These are phyloP conservation scores for Solanum arcanum DNA, from an alignment of 257 asterid species.

Conservation along the genomic window DNA sequence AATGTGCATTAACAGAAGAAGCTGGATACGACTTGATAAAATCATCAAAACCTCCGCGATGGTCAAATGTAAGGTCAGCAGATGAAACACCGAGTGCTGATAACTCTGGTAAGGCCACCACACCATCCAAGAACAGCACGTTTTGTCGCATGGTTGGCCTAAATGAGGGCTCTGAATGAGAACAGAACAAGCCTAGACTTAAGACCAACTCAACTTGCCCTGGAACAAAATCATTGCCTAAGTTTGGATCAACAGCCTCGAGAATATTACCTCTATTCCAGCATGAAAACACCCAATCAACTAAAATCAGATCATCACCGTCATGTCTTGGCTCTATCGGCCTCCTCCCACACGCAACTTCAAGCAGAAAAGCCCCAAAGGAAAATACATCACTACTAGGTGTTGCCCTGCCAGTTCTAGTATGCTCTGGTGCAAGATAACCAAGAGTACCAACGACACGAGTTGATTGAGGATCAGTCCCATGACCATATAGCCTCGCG, in stretches of 20 bases:
- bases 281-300: background rate
- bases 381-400: background rate
- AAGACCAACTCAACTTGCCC: background rate
- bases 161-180: background rate
- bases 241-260: background rate
- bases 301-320: background rate
- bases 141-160: background rate
- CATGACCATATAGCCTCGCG: background rate
- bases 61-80: background rate
- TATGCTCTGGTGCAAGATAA: background rate
- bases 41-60: background rate
- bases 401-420: background rate
- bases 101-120: background rate
- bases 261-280: background rate
- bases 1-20: background rate
- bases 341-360: background rate
- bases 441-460: background rate
- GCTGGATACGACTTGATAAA: background rate
- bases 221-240: background rate
- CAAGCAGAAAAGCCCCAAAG: background rate
- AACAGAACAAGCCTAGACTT: background rate
- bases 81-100: background rate
- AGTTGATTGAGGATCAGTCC: background rate
- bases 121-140: slow-evolving; percentile 26
- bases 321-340: background rate